Base-by-base conservation (phyloP, 2,329 filamentous ascomycete species). In the Colletotrichum sp. region DNA sequence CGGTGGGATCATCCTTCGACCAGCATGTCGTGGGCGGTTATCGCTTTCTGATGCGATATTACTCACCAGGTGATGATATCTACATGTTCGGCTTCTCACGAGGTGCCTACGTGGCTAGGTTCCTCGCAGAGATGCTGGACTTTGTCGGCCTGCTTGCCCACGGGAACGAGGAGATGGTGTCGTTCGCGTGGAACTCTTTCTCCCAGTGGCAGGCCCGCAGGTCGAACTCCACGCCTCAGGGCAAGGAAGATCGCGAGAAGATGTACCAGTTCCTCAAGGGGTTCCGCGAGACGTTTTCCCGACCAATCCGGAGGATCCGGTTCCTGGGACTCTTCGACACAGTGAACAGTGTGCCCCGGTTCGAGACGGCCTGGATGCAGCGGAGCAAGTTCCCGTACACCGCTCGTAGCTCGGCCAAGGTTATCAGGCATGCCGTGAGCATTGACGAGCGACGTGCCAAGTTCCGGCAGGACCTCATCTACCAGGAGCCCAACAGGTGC, bases 21-120 rank as follows among this genome's bases (percentile, higher is more conserved):
- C 90, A 95, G 72, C 95, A 97, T 84, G 95, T 97, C 13, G 94
- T 97, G 79, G 94, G 93, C 9, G 95, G 94, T 2, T 97, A 97
- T 83, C 92, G 93, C 70, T 95, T 96, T 82, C 87, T 95, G 61
- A 95, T 95, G 93, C 90, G 92, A 21, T 94, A 93, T 82, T 95
- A 95, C 81, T 88, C 88, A 60, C 89, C 90, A 0, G 90, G 90
- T 28, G 90, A 92, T 76, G 89, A 92, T 74, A 93, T 94, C 43
- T 94, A 92, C 81, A 91, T 95, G 84, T 94, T 95, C 75, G 94
- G 94, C 1, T 95, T 95, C 84, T 93, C 91, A 58, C 90, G 94
- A 24, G 94, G 94, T 21, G 90, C 93, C 2, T 95, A 95, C 79
- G 93, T 94, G 58, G 94, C 93, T 1, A 91, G 93, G 4, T 95